A percentile compares a stretch with the other conserved stretches of the same genome.
phyloP scores from a whole-genome alignment of 2,329 filamentous ascomycete species.

The Hymenoscyphus fraxineus region DNA sequence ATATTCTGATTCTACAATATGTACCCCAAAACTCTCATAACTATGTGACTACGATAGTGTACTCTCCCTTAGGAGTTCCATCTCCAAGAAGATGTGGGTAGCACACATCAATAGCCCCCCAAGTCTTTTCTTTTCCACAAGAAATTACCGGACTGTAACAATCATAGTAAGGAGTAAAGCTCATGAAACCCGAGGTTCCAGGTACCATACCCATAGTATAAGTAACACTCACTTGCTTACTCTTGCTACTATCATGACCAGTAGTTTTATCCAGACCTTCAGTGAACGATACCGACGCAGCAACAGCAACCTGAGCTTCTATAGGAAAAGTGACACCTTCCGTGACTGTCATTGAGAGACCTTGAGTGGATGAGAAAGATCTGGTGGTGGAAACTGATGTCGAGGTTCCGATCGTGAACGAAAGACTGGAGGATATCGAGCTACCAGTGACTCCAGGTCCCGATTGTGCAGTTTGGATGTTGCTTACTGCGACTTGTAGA shows the following conservation, averaged over 20 bases:
- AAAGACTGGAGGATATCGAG: background rate
- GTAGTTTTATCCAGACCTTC: background rate
- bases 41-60: background rate
- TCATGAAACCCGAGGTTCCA: background rate
- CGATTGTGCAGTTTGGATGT: background rate
- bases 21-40: background rate
- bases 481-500: constrained; percentile 1
- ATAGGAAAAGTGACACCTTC: background rate
- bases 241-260: background rate
- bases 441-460: background rate
- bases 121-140: background rate
- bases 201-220: background rate
- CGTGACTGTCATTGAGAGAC: background rate
- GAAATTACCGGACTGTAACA: background rate
- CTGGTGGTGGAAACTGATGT: background rate
- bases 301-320: background rate
- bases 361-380: background rate
- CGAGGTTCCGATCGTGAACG: background rate
- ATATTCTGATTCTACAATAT: background rate
- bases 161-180: constrained; percentile 3
- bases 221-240: background rate
- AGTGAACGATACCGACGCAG: background rate
- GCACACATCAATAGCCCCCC: background rate
- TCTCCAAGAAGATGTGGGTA: background rate
- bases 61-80: background rate